Evolutionary conservation across 2,329 filamentous ascomycete genomes (phyloP), one percentile per base, ranked within the genome.

Genomic region (Diaporthe longicolla): DNA sequence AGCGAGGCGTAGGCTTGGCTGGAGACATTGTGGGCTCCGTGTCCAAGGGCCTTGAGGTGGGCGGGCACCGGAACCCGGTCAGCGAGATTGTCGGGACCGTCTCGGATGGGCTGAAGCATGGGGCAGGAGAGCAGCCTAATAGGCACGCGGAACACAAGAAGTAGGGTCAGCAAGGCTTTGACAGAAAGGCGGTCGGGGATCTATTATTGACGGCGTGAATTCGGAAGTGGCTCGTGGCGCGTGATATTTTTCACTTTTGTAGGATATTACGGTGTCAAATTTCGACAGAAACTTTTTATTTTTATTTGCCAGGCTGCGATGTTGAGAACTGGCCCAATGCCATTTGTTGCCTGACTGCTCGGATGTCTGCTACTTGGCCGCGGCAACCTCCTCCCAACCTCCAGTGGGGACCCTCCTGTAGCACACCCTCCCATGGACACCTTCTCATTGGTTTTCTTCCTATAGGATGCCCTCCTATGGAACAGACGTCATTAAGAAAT

Each of bases 81-180:
- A 71, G 69, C 40, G 69, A 59, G 69, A 71, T 71, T 54, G 69
- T 71, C 4, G 69, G 69, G 11, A 61, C 52, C 0, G 69, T 71
- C 24, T 57, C 69, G 10, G 69, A 71, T n/a, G 69, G 69, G 7
- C 52, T 71, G 37, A 71, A 71, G 69, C 29, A 50, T 9, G 55
- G 55, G 17, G 69, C 69, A 1, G 69, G 69, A 10, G 69, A 71
- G 40, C 40, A 61, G 29, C 69, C 55, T 4, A 40, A 40, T 43
- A 61, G 69, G 32, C 54, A 52, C 21, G 55, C 29, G 21, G 61
- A n/a, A n/a, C 29, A 17, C 6, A 50, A 50, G 29, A 50, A 50
- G 29, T 40, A 40, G 19, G 10, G 3, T 10, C 15, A 50, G 45
- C 17, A 24, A 5, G 13, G 13, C 6, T 26, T 24, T 8, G 21